Evolutionary conservation across 2,329 filamentous ascomycete species (phyloP), one percentile per base, ranked within the genome.

Genomic region (Aspergillus udagawae): DNA sequence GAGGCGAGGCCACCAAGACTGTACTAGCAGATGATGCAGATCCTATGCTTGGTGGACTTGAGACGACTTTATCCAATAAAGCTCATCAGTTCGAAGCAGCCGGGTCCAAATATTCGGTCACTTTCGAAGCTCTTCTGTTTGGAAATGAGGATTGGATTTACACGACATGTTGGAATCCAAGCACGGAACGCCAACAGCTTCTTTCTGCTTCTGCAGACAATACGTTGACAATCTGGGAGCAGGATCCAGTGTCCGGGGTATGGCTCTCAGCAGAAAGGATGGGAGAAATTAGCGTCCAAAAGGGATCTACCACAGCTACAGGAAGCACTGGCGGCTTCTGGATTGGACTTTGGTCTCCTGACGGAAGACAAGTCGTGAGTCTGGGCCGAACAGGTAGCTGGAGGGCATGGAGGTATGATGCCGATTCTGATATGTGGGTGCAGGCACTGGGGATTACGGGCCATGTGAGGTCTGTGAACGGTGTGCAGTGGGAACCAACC

Each of bases 71-170:
- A 0, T 91, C 91, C 0, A 97, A 97, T 74, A 97, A 97, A 75
- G 88, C 90, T 0, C 89, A 97, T 71, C 83, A 84, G 54, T 85
- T 99, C 57, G 82, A 83, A 45, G 81, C 84, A 2, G 79, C 76
- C 0, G 80, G 76, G 1, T 79, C 78, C 3, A 87, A 88, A 63
- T 93, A 90, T 73, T 90, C 89, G 6, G 81, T 96, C 55, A 96
- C 92, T 0, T 97, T 99, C 64, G 94, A 99, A 73, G 94, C 94
- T 1, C 80, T 99, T 2, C 82, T 99, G 5, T 83, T 99, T 2
- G 94, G 94, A 8, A 94, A 99, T 69, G 94, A 99, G 70, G 94
- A 99, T 69, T 99, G 94, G 94, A 93, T 99, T 56, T 97, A 96
- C 74, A 95, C 90, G 55, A 87, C 90, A 1, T 80, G 82, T 54